phyloP scores from a whole-genome alignment of 139 green algal species.

The Auxenochlorella pyrenoidosa region DNA sequence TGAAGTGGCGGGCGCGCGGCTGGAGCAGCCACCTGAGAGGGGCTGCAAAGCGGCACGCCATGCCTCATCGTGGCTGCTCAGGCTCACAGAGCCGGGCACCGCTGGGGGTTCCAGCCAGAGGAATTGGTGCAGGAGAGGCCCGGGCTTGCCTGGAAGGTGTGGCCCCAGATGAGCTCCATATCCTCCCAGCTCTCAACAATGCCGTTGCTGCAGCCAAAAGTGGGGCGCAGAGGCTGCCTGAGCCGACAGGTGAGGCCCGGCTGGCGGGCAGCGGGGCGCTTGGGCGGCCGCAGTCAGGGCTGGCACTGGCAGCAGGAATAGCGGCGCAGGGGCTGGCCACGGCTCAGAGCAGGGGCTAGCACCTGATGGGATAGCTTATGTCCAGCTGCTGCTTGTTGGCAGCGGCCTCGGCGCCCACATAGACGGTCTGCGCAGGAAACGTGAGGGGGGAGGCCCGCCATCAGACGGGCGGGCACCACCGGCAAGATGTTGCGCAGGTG shows the following conservation, averaged over 20 bases:
- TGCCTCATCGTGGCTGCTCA: too few species aligned
- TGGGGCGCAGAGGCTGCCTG: neutral
- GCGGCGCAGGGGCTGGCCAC: too few species aligned
- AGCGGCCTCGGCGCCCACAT: conserved; percentile 64
- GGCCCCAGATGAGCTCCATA: conserved; percentile 76
- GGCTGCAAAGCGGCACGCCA: too few species aligned
- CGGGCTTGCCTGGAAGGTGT: conserved; percentile 55
- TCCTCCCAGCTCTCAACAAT: conserved; percentile 75
- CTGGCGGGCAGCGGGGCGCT: neutral
- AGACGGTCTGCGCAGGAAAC: conserved; percentile 33
- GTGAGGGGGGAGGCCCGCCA: too few species aligned
- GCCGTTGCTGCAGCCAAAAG: conserved; percentile 4
- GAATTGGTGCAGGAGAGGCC: too few species aligned
- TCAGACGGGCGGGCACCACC: too few species aligned
- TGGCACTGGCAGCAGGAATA: too few species aligned
- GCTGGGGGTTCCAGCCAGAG: too few species aligned
- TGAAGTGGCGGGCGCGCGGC: too few species aligned
- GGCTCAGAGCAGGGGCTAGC: conserved; percentile 37
- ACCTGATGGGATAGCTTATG: conserved; percentile 76
- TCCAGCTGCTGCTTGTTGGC: conserved; percentile 63
- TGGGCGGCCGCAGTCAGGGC: neutral
- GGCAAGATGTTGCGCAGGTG: too few species aligned
- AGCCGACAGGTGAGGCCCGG: neutral
- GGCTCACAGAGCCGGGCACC: too few species aligned
- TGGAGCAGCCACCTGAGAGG: too few species aligned